Evolutionary conservation across 495 filamentous ascomycete species (phyloP), one percentile per base, ranked within the genome.

Genomic region (Penicillium argentinense): DNA sequence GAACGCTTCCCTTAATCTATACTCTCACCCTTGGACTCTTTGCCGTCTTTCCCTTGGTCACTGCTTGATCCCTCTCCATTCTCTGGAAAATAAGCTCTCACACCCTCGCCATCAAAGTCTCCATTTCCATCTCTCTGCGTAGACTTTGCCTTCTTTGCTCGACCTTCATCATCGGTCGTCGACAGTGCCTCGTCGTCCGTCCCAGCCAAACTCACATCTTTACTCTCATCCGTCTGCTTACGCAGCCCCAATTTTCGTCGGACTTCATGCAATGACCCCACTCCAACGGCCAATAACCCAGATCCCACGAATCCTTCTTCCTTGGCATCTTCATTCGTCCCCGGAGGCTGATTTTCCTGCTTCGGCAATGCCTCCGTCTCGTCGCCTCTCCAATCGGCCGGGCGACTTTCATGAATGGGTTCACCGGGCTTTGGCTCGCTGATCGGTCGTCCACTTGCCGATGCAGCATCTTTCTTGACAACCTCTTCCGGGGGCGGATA

Each of bases 341-440:
- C 19, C 24, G 9, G 42, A 22, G 28, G 47, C 5, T 23, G 17
- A 22, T 44, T 46, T 34, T 60, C 51, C 21, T 53, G 25, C 13
- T 44, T 28, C 13, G 38, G 21, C 4, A 36, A 39, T 17, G 22
- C 29, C n/a, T 18, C 13, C 17, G 29, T 0, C 3, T 42, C 11
- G 16, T 56, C 18, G 29, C 82, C 80, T 41, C 79, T 79, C 88
- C 87, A 91, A 56, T 92, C 83, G 2, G 89, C 83, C 5, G 87
- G 68, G 23, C 61, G 53, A 63, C 75, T 79, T 69, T 92, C 84
- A 3, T 76, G 77, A 16, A 93, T 81, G 2, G 81, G 74, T 33
- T 85, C 81, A 13, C 82, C 80, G 4, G 75, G 68, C 34, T 74
- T 67, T 0, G 86, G 84, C 58, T 84, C 73, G 6, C 65, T 74